Evolutionary conservation across 176 grass and related monocot genomes (phyloP).

Genomic region (Tuctoria greenei): DNA sequence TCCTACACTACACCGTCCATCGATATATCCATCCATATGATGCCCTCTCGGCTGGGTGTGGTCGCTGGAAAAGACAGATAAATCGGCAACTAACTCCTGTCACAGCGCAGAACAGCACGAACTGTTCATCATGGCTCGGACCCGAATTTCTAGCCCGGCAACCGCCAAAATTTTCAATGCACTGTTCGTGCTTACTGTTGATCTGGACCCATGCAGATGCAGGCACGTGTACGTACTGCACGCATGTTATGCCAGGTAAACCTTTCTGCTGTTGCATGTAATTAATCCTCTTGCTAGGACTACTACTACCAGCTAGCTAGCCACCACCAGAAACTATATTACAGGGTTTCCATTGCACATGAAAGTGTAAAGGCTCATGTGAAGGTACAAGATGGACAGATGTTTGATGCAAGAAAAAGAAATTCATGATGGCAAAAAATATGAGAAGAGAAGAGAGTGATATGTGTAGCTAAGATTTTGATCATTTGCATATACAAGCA

Average conservation of each 20-base stretch:
- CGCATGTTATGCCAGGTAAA: neutral
- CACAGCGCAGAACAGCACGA: neutral
- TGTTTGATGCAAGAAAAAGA: too few relatives aligned
- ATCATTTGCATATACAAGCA: constrained; percentile 36
- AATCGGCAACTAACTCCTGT: neutral
- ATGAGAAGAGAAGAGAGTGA: neutral
- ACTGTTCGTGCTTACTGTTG: neutral
- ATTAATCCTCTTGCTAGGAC: neutral
- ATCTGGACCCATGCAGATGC: neutral
- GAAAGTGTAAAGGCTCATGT: neutral
- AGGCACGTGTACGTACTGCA: too few relatives aligned
- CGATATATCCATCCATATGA: too few relatives aligned
- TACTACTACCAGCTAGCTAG: neutral
- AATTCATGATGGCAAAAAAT: neutral
- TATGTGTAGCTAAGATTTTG: constrained; percentile 13
- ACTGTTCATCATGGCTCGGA: too few relatives aligned
- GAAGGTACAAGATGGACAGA: neutral
- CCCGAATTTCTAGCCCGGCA: too few relatives aligned
- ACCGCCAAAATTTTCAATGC: constrained; percentile 1
- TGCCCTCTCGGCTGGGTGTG: neutral
- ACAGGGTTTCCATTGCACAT: neutral
- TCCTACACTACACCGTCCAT: neutral
- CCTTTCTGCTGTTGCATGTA: neutral
- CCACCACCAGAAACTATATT: too few relatives aligned
- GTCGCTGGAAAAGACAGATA: neutral